A percentile compares a stretch with the other conserved stretches of the same genome.
phyloP scores from a whole-genome alignment of 148 eudicot genomes.

The Polygonum aviculare region DNA sequence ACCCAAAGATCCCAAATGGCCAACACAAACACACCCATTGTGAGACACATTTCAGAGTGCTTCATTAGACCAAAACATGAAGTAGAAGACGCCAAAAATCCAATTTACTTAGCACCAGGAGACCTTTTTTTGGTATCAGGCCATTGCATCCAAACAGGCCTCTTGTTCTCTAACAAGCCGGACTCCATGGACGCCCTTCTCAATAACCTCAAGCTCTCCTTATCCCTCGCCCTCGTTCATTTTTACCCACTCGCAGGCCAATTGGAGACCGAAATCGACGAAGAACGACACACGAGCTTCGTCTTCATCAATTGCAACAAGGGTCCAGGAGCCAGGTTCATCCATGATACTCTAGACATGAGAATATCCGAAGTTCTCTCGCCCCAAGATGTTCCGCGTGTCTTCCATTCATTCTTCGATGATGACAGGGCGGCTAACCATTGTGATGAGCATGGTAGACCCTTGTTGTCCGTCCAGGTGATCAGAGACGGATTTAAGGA shows the following conservation, averaged over 20 bases:
- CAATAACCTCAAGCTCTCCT: not conserved
- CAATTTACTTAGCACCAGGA: slow-evolving; percentile 1
- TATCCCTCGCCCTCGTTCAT: not conserved
- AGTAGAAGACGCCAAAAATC: not conserved
- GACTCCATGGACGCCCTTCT: not conserved
- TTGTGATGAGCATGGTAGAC: slow-evolving; percentile 9
- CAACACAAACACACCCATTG: slow-evolving; percentile 10
- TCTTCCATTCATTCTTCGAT: slow-evolving; percentile 18
- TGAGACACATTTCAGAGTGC: slow-evolving; percentile 7
- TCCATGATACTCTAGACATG: slow-evolving; percentile 22
- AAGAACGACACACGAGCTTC: not conserved
- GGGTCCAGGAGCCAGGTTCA: slow-evolving; percentile 29
- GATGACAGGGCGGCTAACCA: slow-evolving; percentile 17
- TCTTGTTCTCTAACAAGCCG: not conserved
- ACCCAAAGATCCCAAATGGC: not conserved
- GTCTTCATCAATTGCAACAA: slow-evolving; percentile 19
- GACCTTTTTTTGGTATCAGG: slow-evolving; percentile 9
- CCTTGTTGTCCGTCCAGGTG: slow-evolving; percentile 22
- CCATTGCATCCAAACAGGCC: slow-evolving; percentile 4
- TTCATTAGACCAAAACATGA: slow-evolving; percentile 7
- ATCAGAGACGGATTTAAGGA: too few species aligned
- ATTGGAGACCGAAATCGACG: not conserved
- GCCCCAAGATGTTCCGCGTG: not conserved
- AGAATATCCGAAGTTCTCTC: not conserved
- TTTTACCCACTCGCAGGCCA: slow-evolving; percentile 24